Conservation (phyloP, 2,329 filamentous ascomycete species). For the Cryphonectria nitschkei region DNA sequence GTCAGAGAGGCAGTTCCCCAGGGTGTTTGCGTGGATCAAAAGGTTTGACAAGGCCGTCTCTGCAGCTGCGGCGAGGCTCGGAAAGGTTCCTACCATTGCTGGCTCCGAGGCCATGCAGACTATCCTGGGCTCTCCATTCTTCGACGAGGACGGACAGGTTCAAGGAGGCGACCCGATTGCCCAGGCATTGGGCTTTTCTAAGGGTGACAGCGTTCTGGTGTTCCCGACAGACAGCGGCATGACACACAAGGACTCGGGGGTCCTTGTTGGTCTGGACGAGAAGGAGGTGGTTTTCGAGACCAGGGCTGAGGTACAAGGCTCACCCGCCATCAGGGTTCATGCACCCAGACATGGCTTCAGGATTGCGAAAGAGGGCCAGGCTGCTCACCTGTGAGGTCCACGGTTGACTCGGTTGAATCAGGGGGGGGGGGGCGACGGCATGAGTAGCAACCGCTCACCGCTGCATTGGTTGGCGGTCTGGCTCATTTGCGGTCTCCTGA, state of each 20-base stretch:
- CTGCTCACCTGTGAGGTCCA: constrained; percentile 21
- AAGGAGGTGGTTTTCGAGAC: constrained; percentile 64
- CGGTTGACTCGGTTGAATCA: background rate
- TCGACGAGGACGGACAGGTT: constrained; percentile 48
- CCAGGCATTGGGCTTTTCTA: constrained; percentile 50
- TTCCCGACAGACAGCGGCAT: constrained; percentile 67
- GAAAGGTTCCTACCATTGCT: constrained; percentile 47
- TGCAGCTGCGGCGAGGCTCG: constrained; percentile 42
- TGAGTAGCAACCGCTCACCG: background rate
- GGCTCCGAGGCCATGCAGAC: constrained; percentile 57
- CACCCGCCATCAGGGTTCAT: constrained; percentile 55
- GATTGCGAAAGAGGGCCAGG: constrained; percentile 40
- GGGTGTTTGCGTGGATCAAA: constrained; percentile 64
- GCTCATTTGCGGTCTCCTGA: background rate
- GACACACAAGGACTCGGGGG: constrained; percentile 61
- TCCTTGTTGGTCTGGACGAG: constrained; percentile 53
- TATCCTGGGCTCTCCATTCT: constrained; percentile 51
- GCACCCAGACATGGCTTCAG: constrained; percentile 64
- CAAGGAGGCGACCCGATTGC: constrained; percentile 53
- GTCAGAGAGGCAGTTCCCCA: constrained; percentile 57
- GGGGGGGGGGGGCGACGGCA: background rate
- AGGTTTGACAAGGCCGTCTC: constrained; percentile 59
- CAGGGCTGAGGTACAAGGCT: constrained; percentile 41
- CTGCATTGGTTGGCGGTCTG: background rate
- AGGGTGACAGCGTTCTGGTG: constrained; percentile 59